Evolutionary conservation across 139 green algal species (phyloP), one percentile per base, ranked within the genome.

Genomic region (Eudorina sp.): DNA sequence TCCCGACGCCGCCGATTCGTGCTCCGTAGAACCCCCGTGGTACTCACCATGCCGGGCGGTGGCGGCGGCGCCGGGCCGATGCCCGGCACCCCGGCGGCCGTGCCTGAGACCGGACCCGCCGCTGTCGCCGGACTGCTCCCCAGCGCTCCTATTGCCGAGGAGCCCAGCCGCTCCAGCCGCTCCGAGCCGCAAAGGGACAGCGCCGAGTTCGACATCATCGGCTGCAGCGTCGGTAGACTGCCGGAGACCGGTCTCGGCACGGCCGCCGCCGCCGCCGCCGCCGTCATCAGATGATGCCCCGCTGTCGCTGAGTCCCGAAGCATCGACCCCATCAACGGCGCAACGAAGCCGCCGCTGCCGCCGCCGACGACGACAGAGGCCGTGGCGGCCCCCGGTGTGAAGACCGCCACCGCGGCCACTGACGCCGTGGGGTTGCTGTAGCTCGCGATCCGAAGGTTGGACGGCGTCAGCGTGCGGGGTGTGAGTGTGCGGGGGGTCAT

Each of bases 401-500:
- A n/a, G 14, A 19, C 43, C 11, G 41, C 19, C 34, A 38, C 51
- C 11, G 2, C 31, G 27, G 51, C 27, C 4, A 41, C 29, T 58
- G 60, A 5, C 9, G 41, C 60, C 41, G 70, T 11, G 11, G 40
- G 70, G 7, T 79, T 34, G 79, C 27, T 77, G 80, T 77, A 66
- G 60, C 29, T 51, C 29, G 80, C 60, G 3, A 62, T n/a, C 18
- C 80, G 80, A 3, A 86, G 80, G 60, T 86, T 62, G 6, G 80
- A 86, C 14, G 80, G 80, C 9, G 80, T 86, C 60, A 86, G 80
- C 29, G 80, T 77, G 60, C 80, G 80, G 29, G 80, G 80, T 2
- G 80, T 86, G 80, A 86, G 80, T 23, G 80, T 64, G 41, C 80
- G 80, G 0, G 80, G 80, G 2, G 80, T 86, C 60, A 86, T 76